These are phyloP conservation scores for Apiospora phragmitis DNA, from an alignment of 2,329 filamentous ascomycete species.

Conservation along the genomic window DNA sequence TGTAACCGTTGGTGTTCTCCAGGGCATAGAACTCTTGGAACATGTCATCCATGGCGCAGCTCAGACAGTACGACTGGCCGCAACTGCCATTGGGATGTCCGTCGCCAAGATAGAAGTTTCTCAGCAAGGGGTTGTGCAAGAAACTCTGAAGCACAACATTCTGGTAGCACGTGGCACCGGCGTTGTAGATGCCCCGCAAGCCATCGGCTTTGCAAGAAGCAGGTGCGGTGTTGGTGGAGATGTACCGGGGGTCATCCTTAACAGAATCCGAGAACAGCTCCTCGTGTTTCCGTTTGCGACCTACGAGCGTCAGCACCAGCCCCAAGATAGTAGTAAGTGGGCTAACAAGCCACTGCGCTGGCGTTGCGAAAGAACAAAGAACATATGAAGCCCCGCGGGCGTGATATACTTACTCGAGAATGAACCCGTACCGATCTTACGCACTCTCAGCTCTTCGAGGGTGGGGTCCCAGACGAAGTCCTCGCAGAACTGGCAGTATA, in stretches of 20 bases:
- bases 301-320: slow-evolving; percentile 32
- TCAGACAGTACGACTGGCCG: slow-evolving; percentile 60
- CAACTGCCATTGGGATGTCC: slow-evolving; percentile 82
- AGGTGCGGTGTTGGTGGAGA: slow-evolving; percentile 74
- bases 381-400: neutral
- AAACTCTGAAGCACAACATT: slow-evolving; percentile 93
- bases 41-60: slow-evolving; percentile 72
- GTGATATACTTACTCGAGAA: slow-evolving; percentile 56
- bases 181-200: slow-evolving; percentile 91
- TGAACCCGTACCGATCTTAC: slow-evolving; percentile 67
- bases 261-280: slow-evolving; percentile 65
- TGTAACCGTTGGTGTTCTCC: slow-evolving; percentile 85
- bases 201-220: slow-evolving; percentile 85
- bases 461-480: slow-evolving; percentile 83
- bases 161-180: slow-evolving; percentile 98
- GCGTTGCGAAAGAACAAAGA: slow-evolving; percentile 13
- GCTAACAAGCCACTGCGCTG: neutral
- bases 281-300: slow-evolving; percentile 74
- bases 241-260: slow-evolving; percentile 74
- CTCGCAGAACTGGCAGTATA: slow-evolving; percentile 81
- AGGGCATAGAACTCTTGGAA: slow-evolving; percentile 70
- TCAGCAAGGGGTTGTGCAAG: slow-evolving; percentile 88
- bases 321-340: neutral
- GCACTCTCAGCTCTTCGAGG: slow-evolving; percentile 71
- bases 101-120: slow-evolving; percentile 89